Evolutionary conservation across 257 asterid genomes (phyloP).

Genomic region (Jacaranda mimosifolia): DNA sequence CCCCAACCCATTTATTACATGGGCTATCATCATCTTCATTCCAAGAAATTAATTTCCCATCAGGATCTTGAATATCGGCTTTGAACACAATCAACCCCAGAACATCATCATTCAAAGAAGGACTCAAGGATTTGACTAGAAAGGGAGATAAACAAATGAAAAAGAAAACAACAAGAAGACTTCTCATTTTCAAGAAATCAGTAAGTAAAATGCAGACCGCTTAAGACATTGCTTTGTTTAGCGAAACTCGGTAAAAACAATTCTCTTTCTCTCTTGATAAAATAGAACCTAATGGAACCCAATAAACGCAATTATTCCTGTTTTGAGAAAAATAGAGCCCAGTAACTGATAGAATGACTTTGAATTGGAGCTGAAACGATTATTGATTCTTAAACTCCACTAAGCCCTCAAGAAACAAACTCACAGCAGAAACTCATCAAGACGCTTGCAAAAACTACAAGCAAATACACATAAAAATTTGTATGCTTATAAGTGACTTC

Average conservation of each 20-base stretch:
- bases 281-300: background rate
- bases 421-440: background rate
- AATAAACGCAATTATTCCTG: background rate
- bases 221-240: slow-evolving; percentile 41
- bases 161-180: slow-evolving; percentile 43
- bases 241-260: slow-evolving; percentile 1
- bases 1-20: slow-evolving; percentile 81
- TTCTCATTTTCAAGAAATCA: slow-evolving; percentile 61
- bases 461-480: background rate
- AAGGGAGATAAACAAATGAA: slow-evolving; percentile 50
- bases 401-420: slow-evolving; percentile 7
- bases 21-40: slow-evolving; percentile 91
- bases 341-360: slow-evolving; percentile 4
- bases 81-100: slow-evolving; percentile 91
- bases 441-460: slow-evolving; percentile 8
- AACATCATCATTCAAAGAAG: slow-evolving; percentile 90
- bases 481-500: slow-evolving; percentile 19
- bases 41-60: slow-evolving; percentile 79
- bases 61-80: slow-evolving; percentile 85
- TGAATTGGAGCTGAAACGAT: background rate
- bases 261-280: background rate
- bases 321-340: slow-evolving; percentile 5
- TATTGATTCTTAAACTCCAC: slow-evolving; percentile 10
- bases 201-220: background rate
- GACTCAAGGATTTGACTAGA: slow-evolving; percentile 57